Conservation (phyloP, 768 basidiomycete species). For the Gloeophyllum trabeum region DNA sequence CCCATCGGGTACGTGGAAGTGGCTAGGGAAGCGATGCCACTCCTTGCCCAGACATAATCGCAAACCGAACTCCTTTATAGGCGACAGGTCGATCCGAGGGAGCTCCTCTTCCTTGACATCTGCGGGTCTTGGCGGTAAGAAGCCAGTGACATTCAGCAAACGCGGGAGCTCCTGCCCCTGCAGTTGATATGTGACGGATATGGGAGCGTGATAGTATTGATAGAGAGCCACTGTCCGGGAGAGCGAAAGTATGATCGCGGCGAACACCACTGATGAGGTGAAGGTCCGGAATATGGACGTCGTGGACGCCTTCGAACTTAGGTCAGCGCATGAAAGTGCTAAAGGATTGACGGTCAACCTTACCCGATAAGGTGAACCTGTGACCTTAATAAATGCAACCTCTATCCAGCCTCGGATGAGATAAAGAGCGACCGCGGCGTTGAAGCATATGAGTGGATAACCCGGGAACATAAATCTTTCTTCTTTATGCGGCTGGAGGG, state of each 20-base stretch:
- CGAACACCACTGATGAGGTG: constrained; percentile 60
- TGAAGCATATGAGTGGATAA: constrained; percentile 87
- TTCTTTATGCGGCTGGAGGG: constrained; percentile 86
- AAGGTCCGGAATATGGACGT: constrained; percentile 65
- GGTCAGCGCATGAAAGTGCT: constrained; percentile 5
- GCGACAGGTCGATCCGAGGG: constrained; percentile 51
- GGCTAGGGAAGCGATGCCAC: constrained; percentile 91
- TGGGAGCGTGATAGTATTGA: constrained; percentile 86
- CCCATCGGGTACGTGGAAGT: constrained; percentile 78
- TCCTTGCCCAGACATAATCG: constrained; percentile 86
- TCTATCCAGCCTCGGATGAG: constrained; percentile 85
- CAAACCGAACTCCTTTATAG: constrained; percentile 58
- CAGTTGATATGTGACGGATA: constrained; percentile 58
- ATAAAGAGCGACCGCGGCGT: constrained; percentile 84
- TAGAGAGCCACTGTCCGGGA: constrained; percentile 75
- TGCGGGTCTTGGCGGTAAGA: constrained; percentile 37
- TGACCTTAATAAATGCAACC: constrained; percentile 56
- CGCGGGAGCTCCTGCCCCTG: constrained; percentile 74
- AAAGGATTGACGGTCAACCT: constrained; percentile 14
- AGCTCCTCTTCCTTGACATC: constrained; percentile 24
- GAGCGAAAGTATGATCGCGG: constrained; percentile 58
- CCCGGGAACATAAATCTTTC: constrained; percentile 98
- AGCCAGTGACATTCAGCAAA: constrained; percentile 62
- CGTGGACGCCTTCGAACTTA: constrained; percentile 53
- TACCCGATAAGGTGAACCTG: constrained; percentile 80